Base-by-base conservation (phyloP, 768 basidiomycete genomes). In the Termitomyces sp. region DNA sequence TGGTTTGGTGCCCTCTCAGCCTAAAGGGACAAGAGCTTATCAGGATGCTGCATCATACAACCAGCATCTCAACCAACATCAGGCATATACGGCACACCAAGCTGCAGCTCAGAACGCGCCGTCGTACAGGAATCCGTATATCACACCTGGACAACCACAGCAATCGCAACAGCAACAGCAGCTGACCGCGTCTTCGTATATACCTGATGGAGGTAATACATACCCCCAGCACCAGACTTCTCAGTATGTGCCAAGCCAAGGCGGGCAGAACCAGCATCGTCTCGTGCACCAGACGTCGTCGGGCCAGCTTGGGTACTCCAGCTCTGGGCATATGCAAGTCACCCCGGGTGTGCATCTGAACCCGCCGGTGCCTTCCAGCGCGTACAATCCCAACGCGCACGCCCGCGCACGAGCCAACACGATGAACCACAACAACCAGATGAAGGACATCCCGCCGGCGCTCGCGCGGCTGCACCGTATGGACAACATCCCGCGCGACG, bases 11-110 rank as follows among this genome's bases (percentile, higher is more conserved):
- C 88, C 91, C 2, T 89, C 89, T n/a, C 88, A 93, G 63, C 87
- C 87, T 8, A 92, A 93, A 68, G 88, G 89, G 11, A 86, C 88
- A 22, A 77, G 93, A 48, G 88, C 92, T 6, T 96, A 89, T 67
- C 89, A 89, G 64, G 95, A 98, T 68, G 94, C 96, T 0, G 92
- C 93, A 8, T 76, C 88, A 1, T 99, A 99, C 75, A 94, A 94
- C 63, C 94, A 96, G 60, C 96, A 96, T 65, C 82, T 96, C 24
- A 88, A 87, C 13, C 93, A 95, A 68, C 96, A 98, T 65, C 96
- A 99, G 71, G 87, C 86, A 9, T 94, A 92, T 67, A 94, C 90
- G 5, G 92, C 92, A 3, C 92, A 93, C 68, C 90, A 92, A 66
- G 84, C 83, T 0, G 84, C 84, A 1, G 79, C 85, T 3, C 87